Conservation (phyloP, 2,329 filamentous ascomycete genomes). For the Pseudogymnoascus sp. region DNA sequence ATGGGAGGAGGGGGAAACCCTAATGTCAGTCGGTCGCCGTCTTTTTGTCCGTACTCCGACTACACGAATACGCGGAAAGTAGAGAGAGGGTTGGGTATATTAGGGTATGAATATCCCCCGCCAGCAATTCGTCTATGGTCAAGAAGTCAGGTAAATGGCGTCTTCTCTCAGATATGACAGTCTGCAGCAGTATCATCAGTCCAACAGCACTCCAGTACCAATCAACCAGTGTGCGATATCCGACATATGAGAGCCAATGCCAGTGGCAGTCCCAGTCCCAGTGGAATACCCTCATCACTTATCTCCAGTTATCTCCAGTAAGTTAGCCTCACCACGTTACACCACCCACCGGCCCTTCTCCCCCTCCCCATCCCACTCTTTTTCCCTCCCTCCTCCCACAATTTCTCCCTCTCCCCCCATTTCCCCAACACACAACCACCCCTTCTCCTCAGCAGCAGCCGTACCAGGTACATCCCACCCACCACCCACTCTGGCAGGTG, state of each 20-base stretch:
- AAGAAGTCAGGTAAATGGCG: background rate
- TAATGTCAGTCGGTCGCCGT: background rate
- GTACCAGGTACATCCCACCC: background rate
- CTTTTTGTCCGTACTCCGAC: background rate
- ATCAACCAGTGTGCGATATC: too few relatives aligned
- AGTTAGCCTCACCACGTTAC: too few relatives aligned
- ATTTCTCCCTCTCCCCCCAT: background rate
- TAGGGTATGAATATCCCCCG: background rate
- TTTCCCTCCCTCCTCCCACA: background rate
- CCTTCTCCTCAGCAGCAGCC: background rate
- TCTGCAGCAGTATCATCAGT: too few relatives aligned
- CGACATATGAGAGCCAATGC: too few relatives aligned
- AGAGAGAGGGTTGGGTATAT: background rate
- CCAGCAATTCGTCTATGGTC: background rate
- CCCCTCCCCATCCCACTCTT: background rate
- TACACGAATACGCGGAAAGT: background rate
- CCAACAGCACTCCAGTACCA: too few relatives aligned
- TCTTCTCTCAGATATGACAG: too few relatives aligned
- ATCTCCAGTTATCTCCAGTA: background rate
- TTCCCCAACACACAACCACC: background rate
- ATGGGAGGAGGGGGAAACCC: background rate
- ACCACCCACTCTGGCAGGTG: background rate
- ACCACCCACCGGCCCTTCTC: background rate
- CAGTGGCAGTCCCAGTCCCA: too few relatives aligned
- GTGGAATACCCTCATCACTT: too few relatives aligned